Percentiles rank a stretch among this genome's conserved stretches.
phyloP scores from a whole-genome alignment of 306 rosid genomes.

The Luffa aegyptiaca region DNA sequence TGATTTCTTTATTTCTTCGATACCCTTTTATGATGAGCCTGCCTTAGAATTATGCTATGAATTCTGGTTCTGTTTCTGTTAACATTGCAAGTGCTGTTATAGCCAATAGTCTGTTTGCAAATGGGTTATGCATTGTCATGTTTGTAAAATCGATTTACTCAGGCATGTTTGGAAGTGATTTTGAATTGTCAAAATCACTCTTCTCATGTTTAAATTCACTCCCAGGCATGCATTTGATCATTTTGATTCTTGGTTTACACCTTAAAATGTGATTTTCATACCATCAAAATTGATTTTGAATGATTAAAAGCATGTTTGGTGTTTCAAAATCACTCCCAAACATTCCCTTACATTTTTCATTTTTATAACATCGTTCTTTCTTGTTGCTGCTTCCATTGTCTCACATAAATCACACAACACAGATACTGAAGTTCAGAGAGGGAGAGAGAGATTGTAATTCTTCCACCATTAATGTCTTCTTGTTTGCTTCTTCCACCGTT shows the following conservation, averaged over 20 bases:
- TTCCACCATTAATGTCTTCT: not conserved
- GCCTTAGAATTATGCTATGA: not conserved
- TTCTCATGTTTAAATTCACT: too few species aligned
- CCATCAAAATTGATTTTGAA: too few species aligned
- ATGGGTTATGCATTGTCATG: not conserved
- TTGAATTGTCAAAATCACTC: too few species aligned
- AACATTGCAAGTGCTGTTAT: not conserved
- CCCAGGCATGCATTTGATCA: too few species aligned
- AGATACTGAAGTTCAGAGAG: not conserved
- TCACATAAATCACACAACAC: not conserved
- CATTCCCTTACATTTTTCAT: not conserved
- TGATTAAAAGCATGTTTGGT: too few species aligned
- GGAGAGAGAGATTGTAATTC: not conserved
- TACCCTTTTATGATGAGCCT: not conserved
- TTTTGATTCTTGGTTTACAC: not conserved
- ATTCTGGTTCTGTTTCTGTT: not conserved
- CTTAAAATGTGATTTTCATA: too few species aligned
- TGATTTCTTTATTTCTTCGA: not conserved
- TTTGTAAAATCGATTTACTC: not conserved
- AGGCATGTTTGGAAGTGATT: too few species aligned
- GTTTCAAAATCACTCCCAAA: not conserved
- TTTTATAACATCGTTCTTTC: not conserved
- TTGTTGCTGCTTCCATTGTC: not conserved
- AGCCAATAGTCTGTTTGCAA: not conserved
- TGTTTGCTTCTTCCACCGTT: not conserved